These are phyloP conservation scores for Monilinia vaccinii-corymbosi DNA, from an alignment of 2,329 filamentous ascomycete species.

Conservation along the genomic window DNA sequence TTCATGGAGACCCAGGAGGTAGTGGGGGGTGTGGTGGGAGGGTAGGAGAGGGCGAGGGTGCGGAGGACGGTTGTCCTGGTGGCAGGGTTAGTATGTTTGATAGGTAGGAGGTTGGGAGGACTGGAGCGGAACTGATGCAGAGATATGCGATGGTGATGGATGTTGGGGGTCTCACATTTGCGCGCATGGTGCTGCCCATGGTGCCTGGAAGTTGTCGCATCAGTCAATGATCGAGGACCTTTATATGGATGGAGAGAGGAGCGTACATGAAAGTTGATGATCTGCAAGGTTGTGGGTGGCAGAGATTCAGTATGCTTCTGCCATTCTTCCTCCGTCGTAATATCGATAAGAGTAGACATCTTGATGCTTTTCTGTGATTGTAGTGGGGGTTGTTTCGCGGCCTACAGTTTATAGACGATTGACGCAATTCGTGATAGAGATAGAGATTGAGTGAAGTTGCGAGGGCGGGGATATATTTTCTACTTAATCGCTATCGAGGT, in stretches of 20 bases:
- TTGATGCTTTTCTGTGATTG: constrained; percentile 17
- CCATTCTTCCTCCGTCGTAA: constrained; percentile 68
- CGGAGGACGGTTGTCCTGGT: constrained; percentile 81
- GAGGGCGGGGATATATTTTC: constrained; percentile 8
- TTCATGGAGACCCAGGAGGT: constrained; percentile 86
- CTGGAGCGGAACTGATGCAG: constrained; percentile 83
- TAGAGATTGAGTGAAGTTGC: neutral
- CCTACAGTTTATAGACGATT: neutral
- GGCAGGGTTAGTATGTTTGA: neutral
- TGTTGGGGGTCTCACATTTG: constrained; percentile 10
- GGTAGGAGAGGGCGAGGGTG: constrained; percentile 65
- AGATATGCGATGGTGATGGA: neutral
- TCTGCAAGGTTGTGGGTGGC: constrained; percentile 60
- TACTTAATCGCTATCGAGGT: constrained; percentile 7
- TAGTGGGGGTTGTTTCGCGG: neutral
- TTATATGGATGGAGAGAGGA: neutral
- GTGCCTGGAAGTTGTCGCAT: constrained; percentile 39
- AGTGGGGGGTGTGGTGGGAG: constrained; percentile 41
- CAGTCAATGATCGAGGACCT: neutral
- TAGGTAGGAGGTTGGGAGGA: constrained; percentile 72
- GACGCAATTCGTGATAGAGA: neutral
- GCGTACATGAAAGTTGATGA: constrained; percentile 74
- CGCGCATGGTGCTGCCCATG: constrained; percentile 73
- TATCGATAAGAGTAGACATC: constrained; percentile 72
- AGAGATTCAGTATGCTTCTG: constrained; percentile 56